Evolutionary conservation across 2,329 filamentous ascomycete genomes (phyloP).

Genomic region (Pyrenophora teres): DNA sequence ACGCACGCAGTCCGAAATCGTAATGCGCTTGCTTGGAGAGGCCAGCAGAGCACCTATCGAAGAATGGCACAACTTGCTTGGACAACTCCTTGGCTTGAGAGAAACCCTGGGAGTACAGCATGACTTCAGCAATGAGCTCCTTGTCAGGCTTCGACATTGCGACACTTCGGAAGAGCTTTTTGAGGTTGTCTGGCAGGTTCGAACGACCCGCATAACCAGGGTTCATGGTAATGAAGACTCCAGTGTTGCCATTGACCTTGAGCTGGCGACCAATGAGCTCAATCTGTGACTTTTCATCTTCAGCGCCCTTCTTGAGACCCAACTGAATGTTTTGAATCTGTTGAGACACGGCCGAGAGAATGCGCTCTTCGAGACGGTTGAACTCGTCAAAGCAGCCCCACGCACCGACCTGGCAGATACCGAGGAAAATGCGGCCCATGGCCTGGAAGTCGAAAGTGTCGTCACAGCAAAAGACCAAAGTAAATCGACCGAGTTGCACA

Average conservation of each 20-base stretch:
- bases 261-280: constrained; percentile 92
- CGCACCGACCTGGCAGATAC: constrained; percentile 97
- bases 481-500: constrained; percentile 94
- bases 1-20: constrained; percentile 93
- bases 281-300: constrained; percentile 85
- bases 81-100: constrained; percentile 92
- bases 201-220: constrained; percentile 97
- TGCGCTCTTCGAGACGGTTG: constrained; percentile 97
- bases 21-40: constrained; percentile 98
- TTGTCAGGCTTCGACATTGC: constrained; percentile 99
- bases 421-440: constrained; percentile 98
- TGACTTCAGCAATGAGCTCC: constrained; percentile 98
- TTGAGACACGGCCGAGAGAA: constrained; percentile 96
- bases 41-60: constrained; percentile 80
- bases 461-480: constrained; percentile 98
- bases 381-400: constrained; percentile 99
- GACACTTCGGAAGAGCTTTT: constrained; percentile 98
- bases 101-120: constrained; percentile 99
- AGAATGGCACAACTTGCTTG: constrained; percentile 96
- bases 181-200: constrained; percentile 97
- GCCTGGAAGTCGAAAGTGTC: constrained; percentile 99
- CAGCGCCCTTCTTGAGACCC: constrained; percentile 81
- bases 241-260: constrained; percentile 87
- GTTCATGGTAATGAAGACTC: constrained; percentile 99
- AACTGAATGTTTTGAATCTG: constrained; percentile 99